These are phyloP conservation scores for Trametes elegans DNA, from an alignment of 768 basidiomycete genomes.

Conservation along the genomic window DNA sequence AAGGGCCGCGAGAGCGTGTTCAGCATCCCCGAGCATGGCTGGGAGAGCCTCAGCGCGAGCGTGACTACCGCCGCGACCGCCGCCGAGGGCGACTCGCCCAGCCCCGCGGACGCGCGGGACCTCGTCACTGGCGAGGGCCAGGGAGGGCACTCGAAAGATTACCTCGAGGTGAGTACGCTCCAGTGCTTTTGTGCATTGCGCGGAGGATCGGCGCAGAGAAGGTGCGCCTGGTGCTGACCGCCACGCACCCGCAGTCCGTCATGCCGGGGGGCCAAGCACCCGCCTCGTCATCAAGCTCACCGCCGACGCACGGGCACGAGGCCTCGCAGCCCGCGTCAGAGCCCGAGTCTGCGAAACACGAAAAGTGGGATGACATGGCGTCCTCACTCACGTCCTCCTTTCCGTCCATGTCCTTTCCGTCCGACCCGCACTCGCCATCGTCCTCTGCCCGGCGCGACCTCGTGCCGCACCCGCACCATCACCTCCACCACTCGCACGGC, in stretches of 20 bases:
- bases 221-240: background rate
- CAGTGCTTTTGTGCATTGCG: too few relatives aligned
- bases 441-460: conserved; percentile 31
- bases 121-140: conserved; percentile 38
- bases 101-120: conserved; percentile 40
- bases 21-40: conserved; percentile 34
- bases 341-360: conserved; percentile 32
- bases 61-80: conserved; percentile 15
- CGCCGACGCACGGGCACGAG: conserved; percentile 7
- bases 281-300: conserved; percentile 8
- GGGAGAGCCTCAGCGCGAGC: conserved; percentile 34
- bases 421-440: conserved; percentile 52
- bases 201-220: too few relatives aligned
- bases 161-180: conserved; percentile 32
- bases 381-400: conserved; percentile 53
- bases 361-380: conserved; percentile 71
- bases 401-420: conserved; percentile 79
- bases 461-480: conserved; percentile 17
- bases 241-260: conserved; percentile 6
- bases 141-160: conserved; percentile 23
- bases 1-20: conserved; percentile 21
- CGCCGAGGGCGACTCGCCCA: conserved; percentile 34
- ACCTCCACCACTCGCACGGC: conserved; percentile 18
- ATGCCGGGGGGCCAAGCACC: conserved; percentile 14
- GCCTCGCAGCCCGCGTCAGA: conserved; percentile 22